Evolutionary conservation across 768 basidiomycete species (phyloP), one percentile per base, ranked within the genome.

Genomic region (Hirschioporus abietinus): DNA sequence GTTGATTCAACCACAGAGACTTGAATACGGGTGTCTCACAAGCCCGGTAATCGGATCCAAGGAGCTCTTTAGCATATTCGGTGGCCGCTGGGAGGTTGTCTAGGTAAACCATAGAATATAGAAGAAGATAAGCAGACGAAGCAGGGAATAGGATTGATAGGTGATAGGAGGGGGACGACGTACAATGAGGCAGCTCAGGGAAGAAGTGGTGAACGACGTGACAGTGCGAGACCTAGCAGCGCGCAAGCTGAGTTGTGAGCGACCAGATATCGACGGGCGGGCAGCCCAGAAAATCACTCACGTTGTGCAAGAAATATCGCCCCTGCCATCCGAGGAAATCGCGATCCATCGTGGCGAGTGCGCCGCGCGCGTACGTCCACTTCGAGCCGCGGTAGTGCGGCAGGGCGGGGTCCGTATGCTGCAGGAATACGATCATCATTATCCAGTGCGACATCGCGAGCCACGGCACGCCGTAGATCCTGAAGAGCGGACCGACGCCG

Each of bases 301-400:
- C 69, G 63, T 70, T 64, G 65, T 70, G 69, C 18, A 70, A 52
- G 58, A 70, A 69, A 52, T 69, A 70, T n/a, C 66, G 26, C 23
- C 69, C 69, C 25, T 35, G 27, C 69, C 69, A 70, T 12, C 60
- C 70, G 9, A 70, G 64, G 30, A 70, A 58, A 25, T 65, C 60
- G 24, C 68, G 68, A 35, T 69, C 68, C 58, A 69, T 64, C 18
- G 68, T 69, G 1, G 63, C 27, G 7, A 65, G 27, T 7, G 68
- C 63, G 24, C 68, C 68, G 30, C 68, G 66, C 23, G 64, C 58
- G 42, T 42, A 69, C 7, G 68, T 64, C 71, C 71, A 73, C 35
- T 42, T 67, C 15, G 26, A 23, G 10, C 35, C 52, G 35, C 71
- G 72, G 52, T 71, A 72, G 25, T 66, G 67, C 20, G 67, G 67